Percentiles rank a stretch among this genome's conserved stretches.
Evolutionary conservation across 345 rosid genomes (phyloP).

Genomic region (Reutealis trisperma): DNA sequence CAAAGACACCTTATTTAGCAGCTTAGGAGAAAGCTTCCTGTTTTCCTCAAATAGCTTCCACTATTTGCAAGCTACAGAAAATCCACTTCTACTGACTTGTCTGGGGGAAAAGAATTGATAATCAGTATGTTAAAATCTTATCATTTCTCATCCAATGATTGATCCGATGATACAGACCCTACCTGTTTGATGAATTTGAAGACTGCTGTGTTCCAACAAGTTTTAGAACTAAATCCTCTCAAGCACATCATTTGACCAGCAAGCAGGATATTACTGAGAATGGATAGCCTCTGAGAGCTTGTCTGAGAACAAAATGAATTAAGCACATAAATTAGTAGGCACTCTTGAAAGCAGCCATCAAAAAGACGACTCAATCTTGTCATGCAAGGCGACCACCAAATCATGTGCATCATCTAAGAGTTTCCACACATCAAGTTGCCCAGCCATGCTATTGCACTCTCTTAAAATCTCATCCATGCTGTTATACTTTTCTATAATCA

Average conservation of each 20-base stretch:
- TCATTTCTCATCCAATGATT: conserved; percentile 16
- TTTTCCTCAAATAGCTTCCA: not conserved
- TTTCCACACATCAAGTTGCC: conserved; percentile 96
- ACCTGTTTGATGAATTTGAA: not conserved
- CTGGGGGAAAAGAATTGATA: not conserved
- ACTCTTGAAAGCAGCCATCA: conserved; percentile 10
- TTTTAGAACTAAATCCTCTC: not conserved
- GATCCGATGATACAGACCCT: not conserved
- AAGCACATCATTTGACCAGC: not conserved
- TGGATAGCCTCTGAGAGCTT: not conserved
- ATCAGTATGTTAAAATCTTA: not conserved
- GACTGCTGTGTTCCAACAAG: not conserved
- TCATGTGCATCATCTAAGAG: conserved; percentile 90
- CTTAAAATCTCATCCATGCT: conserved; percentile 93
- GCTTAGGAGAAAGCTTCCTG: not conserved
- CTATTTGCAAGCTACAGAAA: not conserved
- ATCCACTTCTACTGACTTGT: not conserved
- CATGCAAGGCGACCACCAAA: conserved; percentile 79
- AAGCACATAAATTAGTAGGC: conserved; percentile 17
- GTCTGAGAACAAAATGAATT: conserved; percentile 1
- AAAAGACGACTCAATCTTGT: conserved; percentile 60
- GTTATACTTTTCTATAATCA: conserved; percentile 80
- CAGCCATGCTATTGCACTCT: conserved; percentile 91
- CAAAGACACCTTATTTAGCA: not conserved
- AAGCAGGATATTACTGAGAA: not conserved